These are phyloP conservation scores for Panicum virgatum DNA, from an alignment of 202 grass and related monocot species.

Conservation along the genomic window DNA sequence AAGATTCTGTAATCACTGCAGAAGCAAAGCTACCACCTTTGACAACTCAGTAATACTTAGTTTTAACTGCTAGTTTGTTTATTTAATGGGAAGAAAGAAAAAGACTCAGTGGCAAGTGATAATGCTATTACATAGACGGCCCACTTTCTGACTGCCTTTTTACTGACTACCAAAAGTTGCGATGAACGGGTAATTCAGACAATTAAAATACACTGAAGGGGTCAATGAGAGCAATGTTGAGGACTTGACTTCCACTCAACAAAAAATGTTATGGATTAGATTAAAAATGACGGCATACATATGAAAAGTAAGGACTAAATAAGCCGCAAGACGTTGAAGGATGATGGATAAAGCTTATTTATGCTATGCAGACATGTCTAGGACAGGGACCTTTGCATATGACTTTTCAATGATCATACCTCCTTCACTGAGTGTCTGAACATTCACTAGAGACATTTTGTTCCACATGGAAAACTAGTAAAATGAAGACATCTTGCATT, in stretches of 20 bases:
- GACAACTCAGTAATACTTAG: background rate
- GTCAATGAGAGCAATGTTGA: background rate
- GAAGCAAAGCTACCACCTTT: conserved; percentile 2
- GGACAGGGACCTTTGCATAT: too few species aligned
- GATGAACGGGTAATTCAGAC: conserved; percentile 1
- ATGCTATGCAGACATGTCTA: too few species aligned
- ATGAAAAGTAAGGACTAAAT: background rate
- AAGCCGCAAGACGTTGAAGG: conserved; percentile 15
- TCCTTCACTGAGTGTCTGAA: background rate
- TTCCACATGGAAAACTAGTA: background rate
- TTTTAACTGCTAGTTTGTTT: conserved; percentile 12
- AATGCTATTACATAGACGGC: background rate
- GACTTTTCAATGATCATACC: background rate
- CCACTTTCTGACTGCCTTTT: conserved; percentile 14
- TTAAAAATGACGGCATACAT: conserved; percentile 6
- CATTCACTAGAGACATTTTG: background rate
- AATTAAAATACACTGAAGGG: background rate
- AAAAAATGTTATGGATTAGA: background rate
- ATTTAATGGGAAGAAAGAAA: background rate
- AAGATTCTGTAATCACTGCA: conserved; percentile 10
- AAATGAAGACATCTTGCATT: background rate
- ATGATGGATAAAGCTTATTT: background rate
- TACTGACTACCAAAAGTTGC: background rate
- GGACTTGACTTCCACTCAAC: background rate
- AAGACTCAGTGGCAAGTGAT: background rate